Base-by-base conservation (phyloP, 306 rosid genomes). In the Cucumis cinereus region DNA sequence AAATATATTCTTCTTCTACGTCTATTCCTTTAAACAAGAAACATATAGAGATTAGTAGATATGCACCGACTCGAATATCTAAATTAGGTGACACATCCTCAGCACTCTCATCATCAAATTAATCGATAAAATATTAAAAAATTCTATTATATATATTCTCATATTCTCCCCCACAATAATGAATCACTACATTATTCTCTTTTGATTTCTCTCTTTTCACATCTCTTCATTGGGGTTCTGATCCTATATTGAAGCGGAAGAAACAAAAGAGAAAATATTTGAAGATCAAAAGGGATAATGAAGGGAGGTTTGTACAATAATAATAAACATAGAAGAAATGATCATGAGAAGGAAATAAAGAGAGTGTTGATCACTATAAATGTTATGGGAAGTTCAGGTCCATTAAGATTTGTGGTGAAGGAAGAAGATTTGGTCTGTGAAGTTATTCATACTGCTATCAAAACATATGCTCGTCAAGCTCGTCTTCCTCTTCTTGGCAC, bases 401-500 rank as follows among this genome's bases (percentile, higher is more conserved):
- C 88, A 8, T 26, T 85, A 33, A 73, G 84, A 66, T 83, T 83
- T 40, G 67, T 85, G 59, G 86, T 76, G 77, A 77, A 78, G 1
- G 84, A 82, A 13, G 76, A 75, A 3, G 84, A 80, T 45, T 30
- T 26, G 0, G 84, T 85, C 20, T 55, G 62, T 47, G 33, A 15
- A 3, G 86, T 82, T 56, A 78, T 80, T 11, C 77, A 78, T 45
- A 70, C 58, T 8, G 79, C 84, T 49, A 79, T 85, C 53, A 77
- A 81, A 19, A 60, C 81, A 22, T 80, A 85, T 43, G 83, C 84
- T 28, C 79, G 83, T 8, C 74, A 80, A 54, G 86, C 79, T 58
- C 28, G 83, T 49, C 81, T 83, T n/a, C 86, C 80, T 2, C 47
- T 80, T 68, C 80, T 85, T 33, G 84, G 86, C 40, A 75, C 76